Evolutionary conservation across 495 filamentous ascomycete species (phyloP), one percentile per base, ranked within the genome.

Genomic region (Niebla homalea): DNA sequence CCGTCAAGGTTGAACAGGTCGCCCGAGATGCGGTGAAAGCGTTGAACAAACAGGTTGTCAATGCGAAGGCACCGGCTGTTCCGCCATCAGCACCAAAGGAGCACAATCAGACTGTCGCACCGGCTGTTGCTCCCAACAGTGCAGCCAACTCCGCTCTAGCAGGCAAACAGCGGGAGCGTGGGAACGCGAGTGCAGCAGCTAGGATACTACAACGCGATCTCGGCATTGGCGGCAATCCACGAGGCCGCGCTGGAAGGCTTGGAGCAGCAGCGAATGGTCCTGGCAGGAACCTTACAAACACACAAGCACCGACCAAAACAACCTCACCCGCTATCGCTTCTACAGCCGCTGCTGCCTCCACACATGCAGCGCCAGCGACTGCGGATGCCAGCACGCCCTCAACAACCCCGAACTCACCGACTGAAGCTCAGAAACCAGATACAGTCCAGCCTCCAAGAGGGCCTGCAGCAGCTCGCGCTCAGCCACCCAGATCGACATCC

Each of bases 161-260:
- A 11, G 74, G 77, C 49, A 72, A 72, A 41, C 77, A 74, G 49
- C 64, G 78, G 23, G 79, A 83, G 57, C 77, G 87, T 52, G 85
- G 84, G 8, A 85, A 78, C 54, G 82, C 78, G 35, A 76, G 80
- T 25, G 81, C 76, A 21, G 89, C 87, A 5, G 86, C 87, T 16
- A 81, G 81, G 41, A 94, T 97, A 51, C 65, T 97, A 20, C 88
- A 95, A 57, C 80, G 89, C 15, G 92, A 97, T 64, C 70, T 95
- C 16, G 92, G 90, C 16, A 73, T 97, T n/a, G 78, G 78, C 40
- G 74, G 77, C 5, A 75, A 77, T 47, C 62, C 66, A 41, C 64
- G 70, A 39, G 70, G 74, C 37, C 67, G 72, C 54, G 65, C 66
- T 48, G 68, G 70, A 3, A 67, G 66, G 16, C 44, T 52, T 4